Evolutionary conservation across 2,329 filamentous ascomycete genomes (phyloP).

Genomic region (Neoarthrinium moseri): DNA sequence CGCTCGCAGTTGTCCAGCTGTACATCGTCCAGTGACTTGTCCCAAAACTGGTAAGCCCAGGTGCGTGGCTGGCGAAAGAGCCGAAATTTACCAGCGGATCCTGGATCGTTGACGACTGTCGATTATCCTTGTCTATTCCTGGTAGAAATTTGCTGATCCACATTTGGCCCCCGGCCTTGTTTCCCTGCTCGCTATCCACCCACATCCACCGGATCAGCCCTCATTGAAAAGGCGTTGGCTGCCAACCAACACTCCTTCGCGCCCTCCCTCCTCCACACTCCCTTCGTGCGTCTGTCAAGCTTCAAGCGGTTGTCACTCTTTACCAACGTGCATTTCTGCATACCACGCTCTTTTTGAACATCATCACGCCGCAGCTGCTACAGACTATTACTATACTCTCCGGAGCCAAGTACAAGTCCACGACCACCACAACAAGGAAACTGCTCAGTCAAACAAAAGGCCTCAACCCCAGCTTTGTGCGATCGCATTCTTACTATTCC

Average conservation of each 20-base stretch:
- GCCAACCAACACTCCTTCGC: neutral
- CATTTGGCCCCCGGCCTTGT: neutral
- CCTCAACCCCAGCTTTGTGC: neutral
- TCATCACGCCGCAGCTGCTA: neutral
- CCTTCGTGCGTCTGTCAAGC: neutral
- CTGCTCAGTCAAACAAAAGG: neutral
- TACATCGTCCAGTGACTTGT: no score
- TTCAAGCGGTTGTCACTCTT: conserved; percentile 6
- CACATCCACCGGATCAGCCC: neutral
- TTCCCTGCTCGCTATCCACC: neutral
- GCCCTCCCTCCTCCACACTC: conserved; percentile 6
- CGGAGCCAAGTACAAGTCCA: neutral
- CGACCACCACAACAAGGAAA: neutral
- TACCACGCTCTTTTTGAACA: conserved; percentile 4
- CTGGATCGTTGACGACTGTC: neutral
- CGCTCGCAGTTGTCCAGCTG: no score
- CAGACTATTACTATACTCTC: neutral
- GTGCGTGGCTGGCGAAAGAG: neutral
- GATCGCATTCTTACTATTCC: neutral
- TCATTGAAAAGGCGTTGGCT: conserved; percentile 2
- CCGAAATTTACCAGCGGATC: neutral
- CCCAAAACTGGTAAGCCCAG: neutral
- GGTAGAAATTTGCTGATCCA: neutral
- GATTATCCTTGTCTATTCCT: neutral
- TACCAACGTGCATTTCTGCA: conserved; percentile 6